Evolutionary conservation across 306 rosid species (phyloP), one percentile per base, ranked within the genome.

Genomic region (Begonia peltatifolia): DNA sequence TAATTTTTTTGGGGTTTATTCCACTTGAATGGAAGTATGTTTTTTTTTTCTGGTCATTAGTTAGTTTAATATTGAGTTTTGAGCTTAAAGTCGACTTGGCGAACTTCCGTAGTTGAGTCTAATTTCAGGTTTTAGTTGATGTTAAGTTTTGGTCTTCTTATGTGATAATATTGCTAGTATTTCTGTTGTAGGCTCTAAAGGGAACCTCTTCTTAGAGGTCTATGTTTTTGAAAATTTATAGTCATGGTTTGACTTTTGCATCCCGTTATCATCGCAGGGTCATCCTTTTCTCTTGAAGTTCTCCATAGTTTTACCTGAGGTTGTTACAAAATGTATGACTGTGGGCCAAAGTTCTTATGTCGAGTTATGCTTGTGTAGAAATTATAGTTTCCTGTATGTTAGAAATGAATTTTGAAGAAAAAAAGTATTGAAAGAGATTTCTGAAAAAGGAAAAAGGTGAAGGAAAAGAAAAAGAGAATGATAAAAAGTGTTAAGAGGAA

Each of bases 211-310:
- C 38, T 30, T 30, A 30, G 38, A 30, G 38, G 38, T 30, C 7
- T 30, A 30, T 30, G 9, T 30, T 30, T 20, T 30, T 5, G 38
- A 30, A 5, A 7, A 5, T 30, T 30, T 30, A 5, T 30, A 5
- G 38, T 75, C 74, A 66, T 72, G 74, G 74, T 71, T 84, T 88
- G 87, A 82, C 88, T 68, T 63, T 12, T 56, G 56, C 72, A 76
- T 74, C 75, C 79, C 84, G 57, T 81, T 74, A 84, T 88, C 80
- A 79, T 84, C 84, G 97, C 97, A 82, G 95, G 95, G 82, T 75
- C 67, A 57, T 70, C 72, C 65, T 68, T 80, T 74, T 74, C 76
- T 68, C 76, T 68, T 54, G 77, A 68, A 69, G 87, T 67, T 76
- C 77, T 70, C 58, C 78, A 64, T 71, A 62, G 76, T 69, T 69